Percentiles rank a stretch among this genome's conserved stretches.
These are phyloP conservation scores for Sisymbrium altissimum DNA, from an alignment of 345 rosid genomes.

Conservation along the genomic window DNA sequence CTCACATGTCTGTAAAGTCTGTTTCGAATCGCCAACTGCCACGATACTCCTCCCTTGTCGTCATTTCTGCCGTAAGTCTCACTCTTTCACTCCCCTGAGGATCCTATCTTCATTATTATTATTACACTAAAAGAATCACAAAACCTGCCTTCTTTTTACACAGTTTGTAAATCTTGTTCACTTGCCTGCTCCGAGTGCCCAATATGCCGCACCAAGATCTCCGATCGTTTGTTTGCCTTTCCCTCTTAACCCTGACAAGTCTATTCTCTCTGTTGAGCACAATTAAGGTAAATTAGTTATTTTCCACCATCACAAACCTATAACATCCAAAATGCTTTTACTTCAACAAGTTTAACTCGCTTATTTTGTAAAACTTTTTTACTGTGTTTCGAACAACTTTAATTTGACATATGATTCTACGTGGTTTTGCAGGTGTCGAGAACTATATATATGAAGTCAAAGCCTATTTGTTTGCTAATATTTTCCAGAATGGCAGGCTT, in stretches of 20 bases:
- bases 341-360: background rate
- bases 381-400: background rate
- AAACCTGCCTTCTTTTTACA: conserved; percentile 17
- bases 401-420: background rate
- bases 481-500: conserved; percentile 8
- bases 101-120: background rate
- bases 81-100: background rate
- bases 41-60: conserved; percentile 95
- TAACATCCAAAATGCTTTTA: background rate
- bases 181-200: conserved; percentile 98
- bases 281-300: background rate
- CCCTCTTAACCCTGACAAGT: conserved; percentile 50
- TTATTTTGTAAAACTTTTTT: background rate
- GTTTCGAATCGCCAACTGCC: conserved; percentile 86
- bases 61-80: conserved; percentile 87
- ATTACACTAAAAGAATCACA: background rate
- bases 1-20: conserved; percentile 89
- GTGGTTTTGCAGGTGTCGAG: conserved; percentile 16
- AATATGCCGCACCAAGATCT: conserved; percentile 86
- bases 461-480: conserved; percentile 14
- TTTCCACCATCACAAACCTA: background rate
- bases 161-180: conserved; percentile 98
- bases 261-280: background rate
- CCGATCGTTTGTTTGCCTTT: conserved; percentile 87
- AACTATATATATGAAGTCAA: background rate